These are phyloP conservation scores for Puccinia hordei DNA, from an alignment of 1,284 basidiomycete species.

Conservation along the genomic window DNA sequence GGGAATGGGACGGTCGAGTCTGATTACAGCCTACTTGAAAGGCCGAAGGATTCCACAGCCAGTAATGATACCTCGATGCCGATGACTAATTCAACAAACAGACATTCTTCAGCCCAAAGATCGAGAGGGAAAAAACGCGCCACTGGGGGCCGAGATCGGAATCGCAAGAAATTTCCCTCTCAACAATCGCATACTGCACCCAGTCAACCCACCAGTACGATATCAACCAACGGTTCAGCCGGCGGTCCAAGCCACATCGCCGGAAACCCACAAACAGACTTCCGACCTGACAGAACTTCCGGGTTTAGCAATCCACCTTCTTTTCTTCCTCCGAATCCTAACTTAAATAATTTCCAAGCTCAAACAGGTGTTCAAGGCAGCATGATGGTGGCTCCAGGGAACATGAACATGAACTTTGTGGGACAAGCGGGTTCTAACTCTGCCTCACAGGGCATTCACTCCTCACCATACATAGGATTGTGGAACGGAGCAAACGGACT, in stretches of 20 bases:
- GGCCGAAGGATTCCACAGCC: slow-evolving; percentile 6
- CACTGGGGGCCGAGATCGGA: background rate
- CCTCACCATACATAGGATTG: background rate
- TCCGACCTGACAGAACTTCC: background rate
- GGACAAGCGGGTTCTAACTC: background rate
- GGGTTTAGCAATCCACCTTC: background rate
- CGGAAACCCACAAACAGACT: background rate
- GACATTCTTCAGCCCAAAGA: slow-evolving; percentile 9
- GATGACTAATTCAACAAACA: background rate
- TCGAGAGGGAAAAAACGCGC: slow-evolving; percentile 18
- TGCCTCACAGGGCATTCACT: background rate
- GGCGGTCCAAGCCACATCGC: background rate
- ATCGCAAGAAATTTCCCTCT: background rate
- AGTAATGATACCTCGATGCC: slow-evolving; percentile 13
- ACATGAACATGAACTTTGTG: background rate
- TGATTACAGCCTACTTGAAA: slow-evolving; percentile 40
- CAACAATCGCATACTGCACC: background rate
- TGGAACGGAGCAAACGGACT: background rate
- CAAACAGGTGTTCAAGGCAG: background rate
- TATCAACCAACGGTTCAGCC: background rate
- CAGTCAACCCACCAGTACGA: background rate
- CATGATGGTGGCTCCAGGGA: background rate
- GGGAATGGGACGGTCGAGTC: background rate
- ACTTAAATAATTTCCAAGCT: background rate
- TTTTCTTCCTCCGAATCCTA: background rate